These are phyloP conservation scores for Fusarium albidum DNA, from an alignment of 2,329 filamentous ascomycete genomes.

Conservation along the genomic window DNA sequence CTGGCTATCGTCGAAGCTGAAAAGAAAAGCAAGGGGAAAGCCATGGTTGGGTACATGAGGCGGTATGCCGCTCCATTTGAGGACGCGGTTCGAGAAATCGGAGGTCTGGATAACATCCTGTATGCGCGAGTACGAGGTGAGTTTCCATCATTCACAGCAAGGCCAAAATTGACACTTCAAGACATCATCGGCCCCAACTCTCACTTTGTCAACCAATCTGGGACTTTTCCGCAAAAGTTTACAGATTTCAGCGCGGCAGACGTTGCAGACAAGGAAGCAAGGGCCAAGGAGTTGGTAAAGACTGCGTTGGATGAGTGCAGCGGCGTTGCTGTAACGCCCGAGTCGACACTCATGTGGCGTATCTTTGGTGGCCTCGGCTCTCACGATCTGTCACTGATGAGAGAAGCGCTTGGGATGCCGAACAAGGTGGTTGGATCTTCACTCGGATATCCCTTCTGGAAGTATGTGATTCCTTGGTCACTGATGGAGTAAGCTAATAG, in stretches of 20 bases:
- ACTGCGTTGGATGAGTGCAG: conserved; percentile 42
- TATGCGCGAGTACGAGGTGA: conserved; percentile 57
- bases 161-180: no score
- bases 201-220: conserved; percentile 55
- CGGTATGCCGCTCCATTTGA: conserved; percentile 62
- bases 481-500: not conserved
- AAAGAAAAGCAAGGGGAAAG: conserved; percentile 46
- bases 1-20: conserved; percentile 59
- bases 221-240: conserved; percentile 54
- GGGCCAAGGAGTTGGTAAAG: conserved; percentile 34
- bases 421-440: conserved; percentile 21
- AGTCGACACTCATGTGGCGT: conserved; percentile 33
- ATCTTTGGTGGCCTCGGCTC: conserved; percentile 58
- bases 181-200: conserved; percentile 58
- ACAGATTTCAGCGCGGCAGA: not conserved
- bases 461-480: no score
- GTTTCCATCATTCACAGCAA: no score
- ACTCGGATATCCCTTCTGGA: no score
- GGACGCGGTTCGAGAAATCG: conserved; percentile 60
- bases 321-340: conserved; percentile 31
- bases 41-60: conserved; percentile 67
- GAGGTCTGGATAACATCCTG: conserved; percentile 55
- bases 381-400: conserved; percentile 61
- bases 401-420: conserved; percentile 49
- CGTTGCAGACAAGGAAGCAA: conserved; percentile 14